Evolutionary conservation across 495 filamentous ascomycete species (phyloP).

Genomic region (Aspergillus coremiiformis): DNA sequence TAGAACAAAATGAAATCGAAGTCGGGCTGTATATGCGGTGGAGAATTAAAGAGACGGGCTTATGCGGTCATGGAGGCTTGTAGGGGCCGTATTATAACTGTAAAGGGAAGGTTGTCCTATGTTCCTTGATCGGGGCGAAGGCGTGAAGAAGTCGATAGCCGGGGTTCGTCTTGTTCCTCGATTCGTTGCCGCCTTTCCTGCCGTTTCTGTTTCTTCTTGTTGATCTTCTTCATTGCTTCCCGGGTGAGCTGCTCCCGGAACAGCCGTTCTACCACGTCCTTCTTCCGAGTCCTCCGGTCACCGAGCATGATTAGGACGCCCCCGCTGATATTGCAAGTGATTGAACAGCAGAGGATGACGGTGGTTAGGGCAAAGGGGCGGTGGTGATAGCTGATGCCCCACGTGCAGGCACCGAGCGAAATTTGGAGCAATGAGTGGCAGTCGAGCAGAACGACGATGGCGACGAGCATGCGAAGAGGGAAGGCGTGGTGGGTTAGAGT

Average conservation of each 20-base stretch:
- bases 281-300: constrained; percentile 66
- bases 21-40: no score
- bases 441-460: constrained; percentile 67
- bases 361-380: constrained; percentile 66
- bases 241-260: constrained; percentile 64
- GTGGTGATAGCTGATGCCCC: constrained; percentile 55
- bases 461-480: constrained; percentile 59
- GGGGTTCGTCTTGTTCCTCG: neutral
- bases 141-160: neutral
- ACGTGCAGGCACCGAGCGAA: constrained; percentile 65
- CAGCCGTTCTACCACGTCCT: constrained; percentile 70
- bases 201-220: constrained; percentile 51
- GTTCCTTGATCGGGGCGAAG: neutral
- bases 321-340: constrained; percentile 62
- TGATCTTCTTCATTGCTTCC: constrained; percentile 63
- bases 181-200: constrained; percentile 38
- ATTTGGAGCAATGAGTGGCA: constrained; percentile 69
- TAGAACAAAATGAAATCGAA: no score
- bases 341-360: constrained; percentile 69
- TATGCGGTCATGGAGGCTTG: no score
- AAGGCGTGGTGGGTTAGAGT: constrained; percentile 73
- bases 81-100: no score
- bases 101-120: neutral
- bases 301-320: constrained; percentile 67
- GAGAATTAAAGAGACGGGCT: no score